phyloP scores from a whole-genome alignment of 2,329 filamentous ascomycete genomes.

The Colletotrichum musicola region DNA sequence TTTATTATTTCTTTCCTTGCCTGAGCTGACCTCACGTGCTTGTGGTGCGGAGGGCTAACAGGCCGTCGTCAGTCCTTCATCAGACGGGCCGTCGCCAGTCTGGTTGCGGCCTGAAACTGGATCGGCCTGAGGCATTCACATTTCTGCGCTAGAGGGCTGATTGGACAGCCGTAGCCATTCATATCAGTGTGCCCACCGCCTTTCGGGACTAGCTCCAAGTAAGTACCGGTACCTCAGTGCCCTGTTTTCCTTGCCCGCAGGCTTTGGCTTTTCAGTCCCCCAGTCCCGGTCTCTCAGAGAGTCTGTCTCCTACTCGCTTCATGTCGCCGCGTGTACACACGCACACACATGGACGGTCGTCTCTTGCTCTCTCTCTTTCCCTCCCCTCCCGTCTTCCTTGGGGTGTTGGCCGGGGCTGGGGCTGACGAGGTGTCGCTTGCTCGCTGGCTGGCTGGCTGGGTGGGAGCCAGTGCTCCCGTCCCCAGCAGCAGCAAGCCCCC shows the following conservation, averaged over 20 bases:
- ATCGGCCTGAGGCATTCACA: conserved; percentile 37
- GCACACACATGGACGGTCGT: neutral
- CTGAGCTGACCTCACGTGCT: conserved; percentile 13
- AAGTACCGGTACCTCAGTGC: conserved; percentile 41
- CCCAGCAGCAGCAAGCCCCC: neutral
- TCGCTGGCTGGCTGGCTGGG: conserved; percentile 8
- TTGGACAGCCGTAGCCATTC: conserved; percentile 38
- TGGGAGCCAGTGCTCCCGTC: conserved; percentile 29
- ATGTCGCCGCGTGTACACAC: too few relatives aligned
- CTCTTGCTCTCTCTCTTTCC: neutral
- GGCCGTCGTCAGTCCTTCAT: conserved; percentile 35
- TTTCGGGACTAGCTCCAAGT: conserved; percentile 38
- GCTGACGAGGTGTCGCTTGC: neutral
- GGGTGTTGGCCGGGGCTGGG: neutral
- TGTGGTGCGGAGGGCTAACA: conserved; percentile 34
- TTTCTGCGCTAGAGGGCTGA: conserved; percentile 31
- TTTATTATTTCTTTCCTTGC: conserved; percentile 15
- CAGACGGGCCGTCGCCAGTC: conserved; percentile 33
- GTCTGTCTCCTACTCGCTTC: conserved; percentile 8
- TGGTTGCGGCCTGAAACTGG: conserved; percentile 41
- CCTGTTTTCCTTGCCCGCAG: conserved; percentile 32
- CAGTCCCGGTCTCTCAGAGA: conserved; percentile 12
- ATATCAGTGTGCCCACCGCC: conserved; percentile 40
- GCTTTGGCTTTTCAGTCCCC: conserved; percentile 38
- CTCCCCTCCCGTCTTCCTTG: conserved; percentile 1